phyloP scores from a whole-genome alignment of 768 basidiomycete species.

The Neoboletus magnificus region DNA sequence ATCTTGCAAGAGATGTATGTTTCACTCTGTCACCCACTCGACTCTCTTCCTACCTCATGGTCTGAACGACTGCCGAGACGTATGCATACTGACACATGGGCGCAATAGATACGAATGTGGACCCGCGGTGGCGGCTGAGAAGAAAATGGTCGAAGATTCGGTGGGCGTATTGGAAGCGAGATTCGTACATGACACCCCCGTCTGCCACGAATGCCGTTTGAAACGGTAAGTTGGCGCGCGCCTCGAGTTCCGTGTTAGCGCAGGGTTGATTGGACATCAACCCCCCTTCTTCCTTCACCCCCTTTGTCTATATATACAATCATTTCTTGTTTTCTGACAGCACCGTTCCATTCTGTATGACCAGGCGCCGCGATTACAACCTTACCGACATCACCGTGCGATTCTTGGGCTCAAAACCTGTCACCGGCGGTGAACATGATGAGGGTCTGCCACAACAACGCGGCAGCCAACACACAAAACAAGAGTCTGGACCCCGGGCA shows the following conservation, averaged over 20 bases:
- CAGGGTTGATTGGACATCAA: slow-evolving; percentile 5
- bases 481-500: slow-evolving; percentile 36
- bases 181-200: slow-evolving; percentile 48
- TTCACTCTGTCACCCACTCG: slow-evolving; percentile 4
- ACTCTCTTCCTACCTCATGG: slow-evolving; percentile 4
- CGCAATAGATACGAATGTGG: slow-evolving; percentile 53
- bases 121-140: slow-evolving; percentile 50
- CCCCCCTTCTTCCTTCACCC: neutral
- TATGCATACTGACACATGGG: slow-evolving; percentile 17
- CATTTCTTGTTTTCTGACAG: slow-evolving; percentile 12
- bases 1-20: slow-evolving; percentile 56
- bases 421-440: slow-evolving; percentile 28
- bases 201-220: slow-evolving; percentile 60
- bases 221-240: slow-evolving; percentile 43
- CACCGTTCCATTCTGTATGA: slow-evolving; percentile 15
- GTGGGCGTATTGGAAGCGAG: slow-evolving; percentile 30
- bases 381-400: slow-evolving; percentile 62
- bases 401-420: slow-evolving; percentile 35
- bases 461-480: slow-evolving; percentile 28
- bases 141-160: slow-evolving; percentile 25
- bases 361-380: slow-evolving; percentile 45
- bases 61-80: slow-evolving; percentile 2
- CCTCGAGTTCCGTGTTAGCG: slow-evolving; percentile 5
- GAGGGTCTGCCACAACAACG: slow-evolving; percentile 21
- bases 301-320: neutral